Base-by-base conservation (phyloP, 2,329 filamentous ascomycete species). In the Cladophialophora carrionii region DNA sequence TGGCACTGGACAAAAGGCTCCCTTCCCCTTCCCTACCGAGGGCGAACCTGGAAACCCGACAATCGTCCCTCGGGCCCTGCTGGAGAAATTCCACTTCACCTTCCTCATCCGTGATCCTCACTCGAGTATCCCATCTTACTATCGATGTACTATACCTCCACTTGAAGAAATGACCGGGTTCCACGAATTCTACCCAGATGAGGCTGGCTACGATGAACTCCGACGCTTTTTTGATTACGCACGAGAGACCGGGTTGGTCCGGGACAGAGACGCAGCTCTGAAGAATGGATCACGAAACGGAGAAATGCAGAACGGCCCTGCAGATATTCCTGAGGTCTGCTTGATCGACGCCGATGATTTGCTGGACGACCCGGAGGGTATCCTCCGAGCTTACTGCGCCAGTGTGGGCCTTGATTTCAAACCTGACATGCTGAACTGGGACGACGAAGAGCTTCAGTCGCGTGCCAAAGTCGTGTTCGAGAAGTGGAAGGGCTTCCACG, bases 71-170 rank as follows among this genome's bases (percentile, higher is more conserved):
- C 79, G 85, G 31, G 86, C 87, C 32, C 80, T 91, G 65, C 82
- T 98, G 64, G 85, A 87, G 74, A 83, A 87, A 71, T 98, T 96
- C 80, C 92, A 97, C 78, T 98, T 94, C 80, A 91, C 93, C 24
- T 98, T 99, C 80, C 85, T 98, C 69, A 98, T 99, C 82, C 93
- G 95, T 63, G 92, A 98, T 77, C 95, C 95, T n/a, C 88, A 91
- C 73, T 88, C 87, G 75, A 90, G 91, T 73, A 93, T 98, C 70
- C 95, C 95, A 7, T 96, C 91, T 54, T 98, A 94, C 82, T 96
- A 90, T 83, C 90, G 94, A 72, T 98, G 94, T 84, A 96, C 91
- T 57, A 85, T 96, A 61, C 93, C 95, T 14, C 95, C 95, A 0
- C 84, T 97, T 63, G 87, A 90, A 74, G 82, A 89, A 54, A 79